Evolutionary conservation across 257 asterid genomes (phyloP).

Genomic region (Petunia axillaris): DNA sequence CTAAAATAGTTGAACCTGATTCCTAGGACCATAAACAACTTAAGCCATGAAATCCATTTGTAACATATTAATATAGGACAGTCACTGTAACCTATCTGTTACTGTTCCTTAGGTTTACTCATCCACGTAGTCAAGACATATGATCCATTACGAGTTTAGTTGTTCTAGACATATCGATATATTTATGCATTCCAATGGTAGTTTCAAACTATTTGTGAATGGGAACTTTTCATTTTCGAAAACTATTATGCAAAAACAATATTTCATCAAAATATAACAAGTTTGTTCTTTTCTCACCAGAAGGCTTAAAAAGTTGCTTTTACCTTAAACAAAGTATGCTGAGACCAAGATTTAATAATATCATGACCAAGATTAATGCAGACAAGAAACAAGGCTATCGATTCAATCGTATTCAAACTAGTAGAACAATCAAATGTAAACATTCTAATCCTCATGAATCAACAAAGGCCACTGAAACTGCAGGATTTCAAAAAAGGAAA

Average conservation of each 20-base stretch:
- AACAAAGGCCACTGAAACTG: not conserved
- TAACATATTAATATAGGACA: not conserved
- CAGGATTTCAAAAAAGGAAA: not conserved
- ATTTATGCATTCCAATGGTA: not conserved
- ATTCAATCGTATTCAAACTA: not conserved
- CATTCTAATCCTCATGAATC: not conserved
- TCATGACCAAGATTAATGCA: not conserved
- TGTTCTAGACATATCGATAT: not conserved
- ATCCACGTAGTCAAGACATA: not conserved
- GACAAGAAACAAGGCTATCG: not conserved
- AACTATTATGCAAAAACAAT: not conserved
- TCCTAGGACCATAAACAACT: not conserved
- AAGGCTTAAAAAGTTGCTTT: conserved; percentile 19
- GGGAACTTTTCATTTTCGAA: not conserved
- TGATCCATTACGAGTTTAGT: not conserved
- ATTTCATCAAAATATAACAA: not conserved
- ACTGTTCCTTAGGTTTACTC: not conserved
- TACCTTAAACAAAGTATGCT: not conserved
- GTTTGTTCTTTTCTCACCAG: conserved; percentile 13
- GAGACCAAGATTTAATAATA: not conserved
- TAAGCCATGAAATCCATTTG: not conserved
- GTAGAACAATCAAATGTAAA: not conserved
- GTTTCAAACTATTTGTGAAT: not conserved
- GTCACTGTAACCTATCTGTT: not conserved
- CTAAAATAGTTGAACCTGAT: not conserved